phyloP scores from a whole-genome alignment of 2,329 filamentous ascomycete genomes.

The Exophiala spinifera region DNA sequence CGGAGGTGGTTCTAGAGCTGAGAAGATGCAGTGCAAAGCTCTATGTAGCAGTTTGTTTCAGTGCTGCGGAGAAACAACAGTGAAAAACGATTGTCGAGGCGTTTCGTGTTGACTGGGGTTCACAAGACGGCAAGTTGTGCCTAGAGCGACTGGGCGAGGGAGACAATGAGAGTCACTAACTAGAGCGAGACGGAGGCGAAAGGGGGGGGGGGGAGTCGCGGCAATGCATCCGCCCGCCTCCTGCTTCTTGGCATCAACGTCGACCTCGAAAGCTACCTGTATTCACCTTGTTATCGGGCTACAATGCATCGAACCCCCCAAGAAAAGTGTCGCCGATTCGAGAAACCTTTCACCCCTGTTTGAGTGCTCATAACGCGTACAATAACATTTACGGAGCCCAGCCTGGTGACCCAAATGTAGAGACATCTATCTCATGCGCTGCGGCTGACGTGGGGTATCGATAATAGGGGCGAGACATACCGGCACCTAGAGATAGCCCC shows the following conservation, averaged over 20 bases:
- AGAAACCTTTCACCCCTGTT: no score
- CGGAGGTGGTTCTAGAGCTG: not conserved
- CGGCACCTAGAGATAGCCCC: no score
- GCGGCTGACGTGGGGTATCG: no score
- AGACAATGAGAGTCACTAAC: no score
- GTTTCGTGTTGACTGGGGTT: not conserved
- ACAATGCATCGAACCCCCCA: no score
- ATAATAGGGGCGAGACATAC: no score
- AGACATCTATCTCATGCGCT: no score
- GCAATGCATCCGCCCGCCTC: not conserved
- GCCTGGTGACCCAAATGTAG: no score
- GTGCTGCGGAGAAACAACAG: not conserved
- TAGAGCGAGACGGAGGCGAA: no score
- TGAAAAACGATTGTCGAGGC: not conserved
- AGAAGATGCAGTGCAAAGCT: not conserved
- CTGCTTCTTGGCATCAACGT: not conserved
- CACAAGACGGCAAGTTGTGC: not conserved
- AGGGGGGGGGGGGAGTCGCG: not conserved
- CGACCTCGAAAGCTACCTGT: not conserved
- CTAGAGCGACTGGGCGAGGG: not conserved
- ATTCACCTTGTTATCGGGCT: not conserved
- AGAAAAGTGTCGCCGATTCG: no score
- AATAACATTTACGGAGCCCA: no score
- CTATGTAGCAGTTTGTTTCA: not conserved
- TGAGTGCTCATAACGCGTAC: no score